Conservation (phyloP, 2,329 filamentous ascomycete species). For the Nannizzia gypsea region DNA sequence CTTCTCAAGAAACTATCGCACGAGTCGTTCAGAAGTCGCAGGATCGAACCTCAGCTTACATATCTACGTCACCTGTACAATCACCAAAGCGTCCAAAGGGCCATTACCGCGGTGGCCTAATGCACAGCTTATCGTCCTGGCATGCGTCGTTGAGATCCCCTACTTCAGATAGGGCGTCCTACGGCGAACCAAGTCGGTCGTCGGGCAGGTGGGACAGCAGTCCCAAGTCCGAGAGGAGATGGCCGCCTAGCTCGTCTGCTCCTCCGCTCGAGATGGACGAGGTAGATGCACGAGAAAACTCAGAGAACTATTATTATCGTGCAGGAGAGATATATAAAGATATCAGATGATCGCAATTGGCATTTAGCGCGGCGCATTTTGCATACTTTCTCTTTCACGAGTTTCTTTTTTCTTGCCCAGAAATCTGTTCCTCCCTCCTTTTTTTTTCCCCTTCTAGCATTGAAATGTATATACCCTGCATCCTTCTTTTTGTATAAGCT, state of each 20-base stretch:
- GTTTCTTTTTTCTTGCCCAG: not conserved
- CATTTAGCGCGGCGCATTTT: slow-evolving; percentile 1
- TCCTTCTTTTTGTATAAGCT: not conserved
- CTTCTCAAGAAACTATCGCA: not conserved
- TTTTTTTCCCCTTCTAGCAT: not conserved
- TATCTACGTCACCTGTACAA: not conserved
- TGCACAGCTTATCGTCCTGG: not conserved
- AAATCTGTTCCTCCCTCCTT: not conserved
- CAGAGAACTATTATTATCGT: not conserved
- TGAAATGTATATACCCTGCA: not conserved
- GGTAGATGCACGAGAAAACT: not conserved
- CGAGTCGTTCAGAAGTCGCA: not conserved
- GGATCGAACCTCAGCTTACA: not conserved
- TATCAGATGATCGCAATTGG: not conserved
- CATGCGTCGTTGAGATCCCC: not conserved
- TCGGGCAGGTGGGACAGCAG: not conserved
- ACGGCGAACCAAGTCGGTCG: not conserved
- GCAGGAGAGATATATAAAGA: not conserved
- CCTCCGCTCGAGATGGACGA: not conserved
- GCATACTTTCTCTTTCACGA: not conserved
- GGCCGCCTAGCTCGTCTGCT: not conserved
- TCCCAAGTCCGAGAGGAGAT: not conserved
- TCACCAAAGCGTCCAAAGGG: not conserved
- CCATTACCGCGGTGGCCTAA: not conserved
- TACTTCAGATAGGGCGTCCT: not conserved